Percentiles rank a stretch among this genome's conserved stretches.
These are phyloP conservation scores for Neocatenulostroma microsporum DNA, from an alignment of 2,329 filamentous ascomycete species.

Conservation along the genomic window DNA sequence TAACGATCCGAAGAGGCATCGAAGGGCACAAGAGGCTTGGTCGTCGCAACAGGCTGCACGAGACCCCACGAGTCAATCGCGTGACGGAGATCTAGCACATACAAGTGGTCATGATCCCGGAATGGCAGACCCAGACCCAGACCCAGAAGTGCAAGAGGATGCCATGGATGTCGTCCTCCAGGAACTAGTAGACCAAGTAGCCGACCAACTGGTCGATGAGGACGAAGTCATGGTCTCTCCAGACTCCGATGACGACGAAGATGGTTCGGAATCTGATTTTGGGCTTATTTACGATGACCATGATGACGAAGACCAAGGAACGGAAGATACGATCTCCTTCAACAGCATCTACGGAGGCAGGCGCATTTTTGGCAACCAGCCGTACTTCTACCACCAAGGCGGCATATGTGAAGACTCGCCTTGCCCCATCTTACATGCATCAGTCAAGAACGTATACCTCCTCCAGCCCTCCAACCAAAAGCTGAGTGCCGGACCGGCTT, in stretches of 20 bases:
- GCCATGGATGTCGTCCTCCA: background rate
- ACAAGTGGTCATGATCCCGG: background rate
- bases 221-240: constrained; percentile 1
- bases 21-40: too few relatives aligned
- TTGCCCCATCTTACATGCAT: constrained; percentile 35
- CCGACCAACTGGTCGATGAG: background rate
- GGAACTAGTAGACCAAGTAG: background rate
- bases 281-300: constrained; percentile 8
- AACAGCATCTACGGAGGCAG: constrained; percentile 19
- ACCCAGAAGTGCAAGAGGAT: background rate
- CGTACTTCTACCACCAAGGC: constrained; percentile 19
- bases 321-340: constrained; percentile 19
- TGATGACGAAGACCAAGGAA: constrained; percentile 20
- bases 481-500: constrained; percentile 7
- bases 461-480: constrained; percentile 29
- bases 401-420: constrained; percentile 26
- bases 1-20: background rate
- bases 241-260: constrained; percentile 2
- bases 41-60: too few relatives aligned
- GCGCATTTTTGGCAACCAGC: constrained; percentile 21
- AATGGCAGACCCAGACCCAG: background rate
- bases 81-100: background rate
- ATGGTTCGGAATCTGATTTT: constrained; percentile 1
- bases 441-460: constrained; percentile 38
- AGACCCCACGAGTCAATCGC: too few relatives aligned